These are phyloP conservation scores for Microbotryum saponariae DNA, from an alignment of 1,284 basidiomycete genomes.

Conservation along the genomic window DNA sequence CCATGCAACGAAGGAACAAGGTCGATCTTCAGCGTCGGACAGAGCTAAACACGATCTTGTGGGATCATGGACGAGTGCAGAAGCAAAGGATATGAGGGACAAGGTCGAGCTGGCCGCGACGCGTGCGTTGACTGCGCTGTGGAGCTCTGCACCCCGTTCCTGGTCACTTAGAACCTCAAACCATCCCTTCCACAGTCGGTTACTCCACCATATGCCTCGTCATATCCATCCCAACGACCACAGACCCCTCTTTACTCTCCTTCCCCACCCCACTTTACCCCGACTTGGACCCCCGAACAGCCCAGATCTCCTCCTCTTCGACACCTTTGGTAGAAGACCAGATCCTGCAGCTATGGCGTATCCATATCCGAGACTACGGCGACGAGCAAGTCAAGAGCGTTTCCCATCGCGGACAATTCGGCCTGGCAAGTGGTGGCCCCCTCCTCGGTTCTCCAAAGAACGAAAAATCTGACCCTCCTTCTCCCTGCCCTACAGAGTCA, in stretches of 20 bases:
- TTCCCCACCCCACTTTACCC: slow-evolving; percentile 32
- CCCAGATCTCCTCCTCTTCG: neutral
- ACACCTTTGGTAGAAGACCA: slow-evolving; percentile 13
- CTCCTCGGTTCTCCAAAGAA: neutral
- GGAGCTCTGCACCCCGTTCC: neutral
- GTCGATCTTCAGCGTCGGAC: no score
- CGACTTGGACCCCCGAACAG: slow-evolving; percentile 26
- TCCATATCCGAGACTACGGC: slow-evolving; percentile 19
- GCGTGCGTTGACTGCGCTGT: slow-evolving; percentile 4
- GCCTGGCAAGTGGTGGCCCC: slow-evolving; percentile 16
- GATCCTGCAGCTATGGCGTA: slow-evolving; percentile 28
- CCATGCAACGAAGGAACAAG: neutral
- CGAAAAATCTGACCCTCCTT: neutral
- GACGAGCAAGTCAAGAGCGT: slow-evolving; percentile 28
- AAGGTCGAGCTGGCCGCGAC: slow-evolving; percentile 22
- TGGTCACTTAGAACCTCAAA: neutral
- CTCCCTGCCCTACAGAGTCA: slow-evolving; percentile 14
- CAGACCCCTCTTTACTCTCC: slow-evolving; percentile 21
- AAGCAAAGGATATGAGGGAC: slow-evolving; percentile 10
- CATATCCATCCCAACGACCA: slow-evolving; percentile 18
- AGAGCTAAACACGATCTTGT: slow-evolving; percentile 17
- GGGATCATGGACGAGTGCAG: slow-evolving; percentile 17
- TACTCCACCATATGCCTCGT: slow-evolving; percentile 32
- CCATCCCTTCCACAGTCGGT: slow-evolving; percentile 17
- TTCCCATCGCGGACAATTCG: slow-evolving; percentile 22